These are phyloP conservation scores for Plasmodium gaboni DNA, from an alignment of 169 alveolate genomes.

Conservation along the genomic window DNA sequence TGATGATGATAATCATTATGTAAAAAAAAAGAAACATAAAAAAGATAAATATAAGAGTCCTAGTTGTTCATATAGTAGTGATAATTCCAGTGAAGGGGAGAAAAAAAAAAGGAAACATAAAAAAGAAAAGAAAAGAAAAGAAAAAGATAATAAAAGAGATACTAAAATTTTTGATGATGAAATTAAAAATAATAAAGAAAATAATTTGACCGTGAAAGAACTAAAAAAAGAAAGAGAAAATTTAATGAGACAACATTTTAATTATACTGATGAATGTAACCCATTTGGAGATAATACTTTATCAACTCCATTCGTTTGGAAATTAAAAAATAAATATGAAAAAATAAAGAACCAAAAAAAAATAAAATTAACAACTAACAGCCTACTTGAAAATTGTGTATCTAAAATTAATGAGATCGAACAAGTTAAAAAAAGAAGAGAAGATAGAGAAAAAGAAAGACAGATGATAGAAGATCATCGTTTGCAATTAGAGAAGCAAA, in stretches of 20 bases:
- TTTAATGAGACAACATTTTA: conserved; percentile 77
- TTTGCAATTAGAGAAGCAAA: conserved; percentile 70
- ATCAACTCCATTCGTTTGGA: conserved; percentile 85
- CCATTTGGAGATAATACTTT: conserved; percentile 88
- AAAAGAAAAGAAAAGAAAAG: not conserved
- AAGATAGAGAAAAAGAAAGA: conserved; percentile 77
- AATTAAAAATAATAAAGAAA: not conserved
- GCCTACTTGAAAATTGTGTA: conserved; percentile 45
- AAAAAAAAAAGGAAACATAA: not conserved
- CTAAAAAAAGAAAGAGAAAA: conserved; percentile 61
- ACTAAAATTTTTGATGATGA: not conserved
- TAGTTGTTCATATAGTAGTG: not conserved
- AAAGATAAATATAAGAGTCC: conserved; percentile 1
- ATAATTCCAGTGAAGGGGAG: not conserved
- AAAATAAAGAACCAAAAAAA: conserved; percentile 37
- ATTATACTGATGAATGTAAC: conserved; percentile 88
- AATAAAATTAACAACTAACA: conserved; percentile 65
- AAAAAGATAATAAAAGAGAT: not conserved
- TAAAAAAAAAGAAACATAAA: not conserved
- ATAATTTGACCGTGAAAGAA: conserved; percentile 45
- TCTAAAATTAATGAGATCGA: conserved; percentile 80
- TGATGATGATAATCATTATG: not conserved
- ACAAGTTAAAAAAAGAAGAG: conserved; percentile 79
- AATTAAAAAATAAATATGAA: conserved; percentile 76
- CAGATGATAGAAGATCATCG: conserved; percentile 74